Evolutionary conservation across 441 rosid species (phyloP).

Genomic region (Macaranga tanarius): DNA sequence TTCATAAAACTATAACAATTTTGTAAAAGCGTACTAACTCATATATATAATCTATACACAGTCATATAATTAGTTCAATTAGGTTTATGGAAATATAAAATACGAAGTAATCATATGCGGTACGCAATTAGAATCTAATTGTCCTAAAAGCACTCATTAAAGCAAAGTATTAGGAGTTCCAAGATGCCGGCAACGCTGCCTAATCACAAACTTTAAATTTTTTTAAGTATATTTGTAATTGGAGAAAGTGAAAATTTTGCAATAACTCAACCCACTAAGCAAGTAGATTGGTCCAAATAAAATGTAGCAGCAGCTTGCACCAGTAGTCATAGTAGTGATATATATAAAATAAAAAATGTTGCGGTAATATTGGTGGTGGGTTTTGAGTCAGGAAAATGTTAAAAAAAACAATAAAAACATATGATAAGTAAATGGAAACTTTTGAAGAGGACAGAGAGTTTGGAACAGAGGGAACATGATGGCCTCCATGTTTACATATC

Average conservation of each 20-base stretch:
- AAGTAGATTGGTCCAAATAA: background rate
- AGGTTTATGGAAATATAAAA: too few species aligned
- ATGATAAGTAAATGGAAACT: constrained; percentile 27
- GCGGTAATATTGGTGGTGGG: constrained; percentile 7
- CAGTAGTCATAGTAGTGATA: background rate
- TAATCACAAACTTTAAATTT: constrained; percentile 18
- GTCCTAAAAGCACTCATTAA: constrained; percentile 26
- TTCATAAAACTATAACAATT: too few species aligned
- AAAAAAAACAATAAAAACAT: background rate
- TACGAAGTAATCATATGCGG: constrained; percentile 33
- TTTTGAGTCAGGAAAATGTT: constrained; percentile 13
- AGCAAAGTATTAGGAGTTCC: constrained; percentile 41
- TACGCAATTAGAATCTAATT: constrained; percentile 38
- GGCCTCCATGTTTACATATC: constrained; percentile 58
- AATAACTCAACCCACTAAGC: background rate
- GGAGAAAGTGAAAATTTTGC: constrained; percentile 21
- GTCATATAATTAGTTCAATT: too few species aligned
- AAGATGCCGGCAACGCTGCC: constrained; percentile 38
- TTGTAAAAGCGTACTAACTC: too few species aligned
- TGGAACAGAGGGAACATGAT: constrained; percentile 71
- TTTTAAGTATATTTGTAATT: constrained; percentile 12
- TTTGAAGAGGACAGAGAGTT: constrained; percentile 47
- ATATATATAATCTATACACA: too few species aligned
- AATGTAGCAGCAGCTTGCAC: background rate
- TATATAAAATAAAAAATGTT: constrained; percentile 1